Conservation (phyloP, 495 filamentous ascomycete genomes). For the Neurospora pannonica region DNA sequence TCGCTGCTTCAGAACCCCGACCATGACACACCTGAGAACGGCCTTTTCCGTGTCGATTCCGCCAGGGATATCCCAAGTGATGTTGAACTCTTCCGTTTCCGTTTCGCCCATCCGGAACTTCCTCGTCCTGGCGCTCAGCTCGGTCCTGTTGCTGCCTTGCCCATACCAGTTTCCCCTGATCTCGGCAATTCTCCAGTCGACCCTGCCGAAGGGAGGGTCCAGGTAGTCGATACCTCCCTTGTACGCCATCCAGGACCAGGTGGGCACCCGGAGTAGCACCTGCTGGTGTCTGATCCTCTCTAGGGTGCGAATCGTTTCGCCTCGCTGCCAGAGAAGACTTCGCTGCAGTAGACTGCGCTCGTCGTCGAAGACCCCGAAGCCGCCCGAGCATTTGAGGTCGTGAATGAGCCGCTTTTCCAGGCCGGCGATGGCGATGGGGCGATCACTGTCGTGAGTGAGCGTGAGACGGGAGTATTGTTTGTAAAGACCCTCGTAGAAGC, state of each 20-base stretch:
- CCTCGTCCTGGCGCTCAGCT: not conserved
- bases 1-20: not conserved
- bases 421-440: constrained; percentile 22
- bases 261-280: not conserved
- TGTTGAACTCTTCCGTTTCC: not conserved
- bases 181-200: constrained; percentile 10
- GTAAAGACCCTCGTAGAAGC: constrained; percentile 22
- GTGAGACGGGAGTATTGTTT: constrained; percentile 20
- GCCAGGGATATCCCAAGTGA: not conserved
- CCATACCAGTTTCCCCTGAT: not conserved
- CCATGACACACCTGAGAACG: not conserved
- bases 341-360: constrained; percentile 7
- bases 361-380: constrained; percentile 16
- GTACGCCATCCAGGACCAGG: constrained; percentile 26
- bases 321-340: constrained; percentile 17
- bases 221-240: constrained; percentile 16
- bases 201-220: constrained; percentile 5
- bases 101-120: not conserved
- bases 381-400: constrained; percentile 11
- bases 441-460: constrained; percentile 14
- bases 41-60: too few relatives aligned
- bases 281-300: not conserved
- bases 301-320: not conserved
- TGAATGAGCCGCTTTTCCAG: constrained; percentile 20
- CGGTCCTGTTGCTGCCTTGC: not conserved